Evolutionary conservation across 371 early-diverging fungal species (phyloP).

Genomic region (Rhizopus sp.): DNA sequence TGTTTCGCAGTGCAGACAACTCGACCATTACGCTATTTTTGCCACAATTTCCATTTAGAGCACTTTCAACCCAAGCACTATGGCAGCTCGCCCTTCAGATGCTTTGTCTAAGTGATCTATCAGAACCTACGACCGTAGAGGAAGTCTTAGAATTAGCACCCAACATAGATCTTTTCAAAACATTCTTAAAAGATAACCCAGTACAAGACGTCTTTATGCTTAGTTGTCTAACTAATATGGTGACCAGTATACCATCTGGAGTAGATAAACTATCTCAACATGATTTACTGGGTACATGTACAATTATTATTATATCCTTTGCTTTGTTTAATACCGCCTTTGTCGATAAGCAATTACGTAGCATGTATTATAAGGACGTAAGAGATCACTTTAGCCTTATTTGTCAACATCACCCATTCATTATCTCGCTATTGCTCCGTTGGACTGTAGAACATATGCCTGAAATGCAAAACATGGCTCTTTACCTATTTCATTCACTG

Average conservation of each 20-base stretch:
- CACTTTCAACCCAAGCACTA: constrained; percentile 38
- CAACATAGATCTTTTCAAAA: constrained; percentile 31
- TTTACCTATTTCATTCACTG: constrained; percentile 55
- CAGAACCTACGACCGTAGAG: constrained; percentile 1
- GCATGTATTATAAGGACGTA: constrained; percentile 52
- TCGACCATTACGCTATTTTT: constrained; percentile 44
- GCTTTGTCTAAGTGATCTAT: constrained; percentile 20
- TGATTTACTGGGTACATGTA: constrained; percentile 22
- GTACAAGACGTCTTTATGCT: constrained; percentile 38
- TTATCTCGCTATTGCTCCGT: constrained; percentile 45
- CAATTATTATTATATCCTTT: constrained; percentile 40
- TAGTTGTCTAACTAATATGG: constrained; percentile 36
- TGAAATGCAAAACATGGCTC: constrained; percentile 52
- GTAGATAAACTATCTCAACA: constrained; percentile 13
- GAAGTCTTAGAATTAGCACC: constrained; percentile 21
- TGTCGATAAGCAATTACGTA: constrained; percentile 42
- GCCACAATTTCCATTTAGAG: constrained; percentile 52
- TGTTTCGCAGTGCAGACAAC: neutral
- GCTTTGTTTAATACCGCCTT: constrained; percentile 51
- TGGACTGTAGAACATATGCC: constrained; percentile 49
- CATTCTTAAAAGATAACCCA: constrained; percentile 23
- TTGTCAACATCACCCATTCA: constrained; percentile 39
- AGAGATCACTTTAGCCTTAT: constrained; percentile 49
- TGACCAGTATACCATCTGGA: constrained; percentile 28
- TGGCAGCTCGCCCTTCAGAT: constrained; percentile 34